phyloP scores from a whole-genome alignment of 805 yeast genomes.

The Saccharomycopsis fermentans region DNA sequence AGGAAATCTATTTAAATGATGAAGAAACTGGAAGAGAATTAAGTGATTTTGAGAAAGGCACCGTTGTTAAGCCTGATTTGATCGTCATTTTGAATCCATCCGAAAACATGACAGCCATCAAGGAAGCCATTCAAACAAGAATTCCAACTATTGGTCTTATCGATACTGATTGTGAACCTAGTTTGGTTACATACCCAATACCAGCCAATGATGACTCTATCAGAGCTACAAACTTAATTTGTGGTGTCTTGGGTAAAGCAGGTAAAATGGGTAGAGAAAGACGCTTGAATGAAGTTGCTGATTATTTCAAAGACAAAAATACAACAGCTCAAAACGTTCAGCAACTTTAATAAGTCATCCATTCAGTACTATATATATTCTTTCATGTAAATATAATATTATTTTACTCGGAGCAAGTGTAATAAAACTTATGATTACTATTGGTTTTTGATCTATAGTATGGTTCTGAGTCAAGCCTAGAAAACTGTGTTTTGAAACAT shows the following conservation, averaged over 20 bases:
- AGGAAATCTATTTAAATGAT: slow-evolving; percentile 71
- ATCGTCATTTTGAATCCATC: slow-evolving; percentile 80
- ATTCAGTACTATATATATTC: neutral
- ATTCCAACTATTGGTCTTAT: slow-evolving; percentile 90
- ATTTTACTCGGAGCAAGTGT: no score
- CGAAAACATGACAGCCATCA: slow-evolving; percentile 69
- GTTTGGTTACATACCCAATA: slow-evolving; percentile 82
- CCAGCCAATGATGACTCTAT: slow-evolving; percentile 93
- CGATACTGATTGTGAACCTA: slow-evolving; percentile 90
- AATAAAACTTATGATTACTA: no score
- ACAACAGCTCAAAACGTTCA: neutral
- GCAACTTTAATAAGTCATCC: neutral
- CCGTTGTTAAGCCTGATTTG: slow-evolving; percentile 77
- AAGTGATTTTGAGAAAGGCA: slow-evolving; percentile 36
- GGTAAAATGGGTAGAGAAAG: slow-evolving; percentile 67
- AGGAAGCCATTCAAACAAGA: slow-evolving; percentile 72
- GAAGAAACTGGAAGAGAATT: slow-evolving; percentile 51
- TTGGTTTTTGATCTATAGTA: no score
- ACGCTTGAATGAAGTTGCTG: slow-evolving; percentile 34
- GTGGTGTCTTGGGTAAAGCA: slow-evolving; percentile 77
- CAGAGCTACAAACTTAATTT: slow-evolving; percentile 67
- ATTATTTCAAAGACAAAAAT: slow-evolving; percentile 19
- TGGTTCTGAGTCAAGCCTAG: no score
- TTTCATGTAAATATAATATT: neutral
- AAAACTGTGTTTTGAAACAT: no score